A percentile compares a stretch with the other conserved stretches of the same genome.
Conservation (phyloP, 805 yeast species). For the Wickerhamomyces ciferrii region DNA sequence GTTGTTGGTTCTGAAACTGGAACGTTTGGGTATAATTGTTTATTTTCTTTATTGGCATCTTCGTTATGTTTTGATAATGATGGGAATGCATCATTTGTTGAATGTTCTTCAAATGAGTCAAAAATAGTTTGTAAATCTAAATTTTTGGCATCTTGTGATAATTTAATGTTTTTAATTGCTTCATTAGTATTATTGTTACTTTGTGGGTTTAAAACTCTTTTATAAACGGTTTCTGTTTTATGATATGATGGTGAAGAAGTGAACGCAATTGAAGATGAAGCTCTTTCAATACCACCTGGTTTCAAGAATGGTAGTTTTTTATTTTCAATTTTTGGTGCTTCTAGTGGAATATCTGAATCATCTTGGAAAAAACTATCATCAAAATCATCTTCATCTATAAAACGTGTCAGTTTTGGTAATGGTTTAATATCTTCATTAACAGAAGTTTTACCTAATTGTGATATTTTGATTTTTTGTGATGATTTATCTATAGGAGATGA, state of each 20-base stretch:
- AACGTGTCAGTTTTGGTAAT: not conserved
- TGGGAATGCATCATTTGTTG: not conserved
- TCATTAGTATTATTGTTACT: not conserved
- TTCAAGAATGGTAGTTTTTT: not conserved
- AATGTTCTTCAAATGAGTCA: not conserved
- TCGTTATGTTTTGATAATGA: not conserved
- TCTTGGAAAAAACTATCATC: not conserved
- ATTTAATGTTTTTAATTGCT: too few relatives aligned
- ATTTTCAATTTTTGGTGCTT: not conserved
- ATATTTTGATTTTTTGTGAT: not conserved
- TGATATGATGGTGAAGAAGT: slow-evolving; percentile 24
- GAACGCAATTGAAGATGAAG: not conserved
- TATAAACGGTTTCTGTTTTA: slow-evolving; percentile 17
- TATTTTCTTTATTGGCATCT: not conserved
- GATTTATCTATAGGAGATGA: not conserved
- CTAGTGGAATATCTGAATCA: not conserved
- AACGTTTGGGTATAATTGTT: not conserved
- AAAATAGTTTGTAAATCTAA: not conserved
- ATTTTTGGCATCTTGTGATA: too few relatives aligned
- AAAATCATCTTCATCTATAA: not conserved
- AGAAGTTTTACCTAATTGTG: not conserved
- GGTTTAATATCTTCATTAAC: not conserved
- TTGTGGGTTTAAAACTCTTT: not conserved
- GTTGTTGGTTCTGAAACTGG: not conserved
- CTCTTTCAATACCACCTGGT: not conserved